phyloP scores from a whole-genome alignment of 345 rosid genomes.

The Citrus sp. region DNA sequence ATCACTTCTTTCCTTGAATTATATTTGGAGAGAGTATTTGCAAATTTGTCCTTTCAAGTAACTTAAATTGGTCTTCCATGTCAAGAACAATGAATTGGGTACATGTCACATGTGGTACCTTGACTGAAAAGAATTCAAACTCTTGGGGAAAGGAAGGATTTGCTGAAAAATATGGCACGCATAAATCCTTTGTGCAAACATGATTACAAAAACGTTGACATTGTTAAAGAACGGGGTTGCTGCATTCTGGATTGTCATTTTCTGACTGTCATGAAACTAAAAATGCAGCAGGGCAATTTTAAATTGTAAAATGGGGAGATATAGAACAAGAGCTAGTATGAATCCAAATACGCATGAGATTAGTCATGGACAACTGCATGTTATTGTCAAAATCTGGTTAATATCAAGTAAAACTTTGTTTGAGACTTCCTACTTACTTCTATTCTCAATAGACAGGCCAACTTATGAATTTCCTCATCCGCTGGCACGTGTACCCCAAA shows the following conservation, averaged over 20 bases:
- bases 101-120: neutral
- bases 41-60: neutral
- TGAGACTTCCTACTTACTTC: constrained; percentile 44
- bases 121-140: neutral
- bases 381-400: neutral
- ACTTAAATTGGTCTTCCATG: neutral
- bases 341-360: neutral
- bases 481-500: constrained; percentile 91
- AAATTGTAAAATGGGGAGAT: neutral
- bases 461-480: constrained; percentile 97
- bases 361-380: neutral
- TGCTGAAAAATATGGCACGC: neutral
- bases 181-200: neutral
- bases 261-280: neutral
- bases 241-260: neutral
- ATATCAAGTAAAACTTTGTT: constrained; percentile 3
- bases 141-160: neutral
- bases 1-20: neutral
- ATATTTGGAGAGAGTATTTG: neutral
- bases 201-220: neutral
- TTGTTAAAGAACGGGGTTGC: neutral
- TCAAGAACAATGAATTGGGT: neutral
- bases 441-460: constrained; percentile 85
- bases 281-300: neutral
- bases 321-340: neutral